Conservation (phyloP, 2,329 filamentous ascomycete genomes). For the Teratosphaeria viscida region DNA sequence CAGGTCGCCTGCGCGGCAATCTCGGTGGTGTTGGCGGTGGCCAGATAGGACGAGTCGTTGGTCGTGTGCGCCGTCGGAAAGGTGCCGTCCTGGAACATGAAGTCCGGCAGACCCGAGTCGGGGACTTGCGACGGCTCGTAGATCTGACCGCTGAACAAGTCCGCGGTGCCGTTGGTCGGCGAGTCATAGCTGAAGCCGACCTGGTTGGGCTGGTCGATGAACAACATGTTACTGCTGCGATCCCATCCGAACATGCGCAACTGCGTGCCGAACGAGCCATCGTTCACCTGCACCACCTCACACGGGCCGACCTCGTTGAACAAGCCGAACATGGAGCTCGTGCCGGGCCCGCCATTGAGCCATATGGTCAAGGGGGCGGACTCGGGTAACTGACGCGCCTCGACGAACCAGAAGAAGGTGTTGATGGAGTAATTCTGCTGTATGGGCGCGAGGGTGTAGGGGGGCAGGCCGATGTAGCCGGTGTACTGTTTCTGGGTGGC, state of each 20-base stretch:
- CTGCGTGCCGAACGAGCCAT: constrained; percentile 23
- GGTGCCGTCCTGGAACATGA: constrained; percentile 50
- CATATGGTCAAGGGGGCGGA: constrained; percentile 50
- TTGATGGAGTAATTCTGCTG: constrained; percentile 49
- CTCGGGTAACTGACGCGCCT: constrained; percentile 41
- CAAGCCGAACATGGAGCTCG: constrained; percentile 47
- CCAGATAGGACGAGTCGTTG: constrained; percentile 21
- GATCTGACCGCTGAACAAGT: constrained; percentile 28
- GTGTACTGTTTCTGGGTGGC: constrained; percentile 57
- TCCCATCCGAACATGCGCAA: constrained; percentile 50
- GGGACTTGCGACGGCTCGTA: constrained; percentile 34
- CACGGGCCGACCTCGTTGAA: constrained; percentile 39
- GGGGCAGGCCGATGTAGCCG: constrained; percentile 54
- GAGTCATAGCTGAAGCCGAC: constrained; percentile 49
- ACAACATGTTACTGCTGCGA: constrained; percentile 53
- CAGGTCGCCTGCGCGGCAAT: constrained; percentile 42
- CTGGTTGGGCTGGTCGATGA: constrained; percentile 56
- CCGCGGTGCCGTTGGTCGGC: constrained; percentile 32
- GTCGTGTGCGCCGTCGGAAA: constrained; percentile 42
- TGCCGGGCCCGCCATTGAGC: constrained; percentile 52
- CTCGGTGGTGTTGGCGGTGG: constrained; percentile 25
- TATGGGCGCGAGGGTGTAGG: constrained; percentile 33
- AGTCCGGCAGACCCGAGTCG: constrained; percentile 41
- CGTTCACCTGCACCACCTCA: constrained; percentile 25
- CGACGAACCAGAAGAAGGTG: constrained; percentile 58